Evolutionary conservation across 805 yeast species (phyloP).

Genomic region (Jamesozyma hellenica): DNA sequence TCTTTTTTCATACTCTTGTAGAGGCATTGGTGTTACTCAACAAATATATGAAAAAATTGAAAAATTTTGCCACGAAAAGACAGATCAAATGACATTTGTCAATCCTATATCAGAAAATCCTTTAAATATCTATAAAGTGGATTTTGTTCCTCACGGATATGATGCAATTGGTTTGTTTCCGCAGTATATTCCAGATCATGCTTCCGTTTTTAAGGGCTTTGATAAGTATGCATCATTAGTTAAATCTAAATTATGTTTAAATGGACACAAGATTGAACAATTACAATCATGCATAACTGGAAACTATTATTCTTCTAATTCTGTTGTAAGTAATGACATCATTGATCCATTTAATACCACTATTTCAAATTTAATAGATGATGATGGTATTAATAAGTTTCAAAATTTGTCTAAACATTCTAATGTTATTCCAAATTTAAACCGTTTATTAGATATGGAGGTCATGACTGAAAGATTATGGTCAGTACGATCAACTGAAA

Average conservation of each 20-base stretch:
- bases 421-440: constrained; percentile 1
- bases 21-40: constrained; percentile 18
- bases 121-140: constrained; percentile 10
- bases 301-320: not conserved
- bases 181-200: constrained; percentile 9
- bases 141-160: constrained; percentile 8
- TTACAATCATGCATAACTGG: not conserved
- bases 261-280: not conserved
- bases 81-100: constrained; percentile 1
- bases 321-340: too few species aligned
- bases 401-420: not conserved
- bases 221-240: constrained; percentile 9
- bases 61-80: not conserved
- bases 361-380: not conserved
- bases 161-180: constrained; percentile 23
- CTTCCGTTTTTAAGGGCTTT: constrained; percentile 7
- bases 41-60: constrained; percentile 6
- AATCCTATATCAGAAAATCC: constrained; percentile 13
- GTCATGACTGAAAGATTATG: constrained; percentile 8
- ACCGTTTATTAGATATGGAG: constrained; percentile 5
- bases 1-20: constrained; percentile 13
- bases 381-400: not conserved
- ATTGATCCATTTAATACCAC: too few species aligned
- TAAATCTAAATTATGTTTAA: not conserved
- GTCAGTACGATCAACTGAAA: constrained; percentile 6